Evolutionary conservation across 2,329 filamentous ascomycete genomes (phyloP).

Genomic region (Beauveria sp.): DNA sequence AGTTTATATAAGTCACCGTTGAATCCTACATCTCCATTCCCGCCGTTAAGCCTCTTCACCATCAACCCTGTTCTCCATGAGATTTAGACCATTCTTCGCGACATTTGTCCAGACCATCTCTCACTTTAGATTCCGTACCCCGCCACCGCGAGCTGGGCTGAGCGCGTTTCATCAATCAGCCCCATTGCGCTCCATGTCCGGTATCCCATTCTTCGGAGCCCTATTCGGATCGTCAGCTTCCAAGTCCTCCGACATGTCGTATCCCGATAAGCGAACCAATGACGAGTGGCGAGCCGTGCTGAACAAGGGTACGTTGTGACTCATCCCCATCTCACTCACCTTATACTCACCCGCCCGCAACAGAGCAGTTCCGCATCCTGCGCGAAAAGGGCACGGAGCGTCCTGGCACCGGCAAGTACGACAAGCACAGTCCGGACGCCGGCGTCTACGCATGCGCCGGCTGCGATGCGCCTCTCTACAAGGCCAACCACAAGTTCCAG

Average conservation of each 20-base stretch:
- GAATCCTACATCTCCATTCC: background rate
- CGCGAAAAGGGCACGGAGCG: conserved; percentile 87
- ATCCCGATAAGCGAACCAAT: conserved; percentile 71
- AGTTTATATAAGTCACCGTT: background rate
- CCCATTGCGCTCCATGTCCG: conserved; percentile 56
- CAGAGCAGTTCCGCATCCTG: conserved; percentile 93
- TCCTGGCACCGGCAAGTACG: conserved; percentile 71
- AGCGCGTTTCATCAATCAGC: conserved; percentile 18
- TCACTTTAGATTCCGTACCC: conserved; percentile 26
- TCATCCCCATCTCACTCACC: background rate
- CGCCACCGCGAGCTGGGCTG: conserved; percentile 17
- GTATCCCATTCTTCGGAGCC: conserved; percentile 69
- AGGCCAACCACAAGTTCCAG: conserved; percentile 88
- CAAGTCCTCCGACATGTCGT: conserved; percentile 54
- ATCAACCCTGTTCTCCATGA: conserved; percentile 31
- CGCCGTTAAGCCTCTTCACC: background rate
- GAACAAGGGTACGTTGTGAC: conserved; percentile 38
- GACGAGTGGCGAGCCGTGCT: conserved; percentile 87
- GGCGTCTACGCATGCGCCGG: conserved; percentile 85
- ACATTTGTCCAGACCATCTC: conserved; percentile 40
- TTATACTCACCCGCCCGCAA: background rate
- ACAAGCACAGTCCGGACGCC: conserved; percentile 70
- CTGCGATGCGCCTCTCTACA: conserved; percentile 84
- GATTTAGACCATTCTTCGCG: conserved; percentile 40
- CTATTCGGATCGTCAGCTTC: conserved; percentile 61